phyloP scores from a whole-genome alignment of 331 rosid species.

The Malus hybrid region DNA sequence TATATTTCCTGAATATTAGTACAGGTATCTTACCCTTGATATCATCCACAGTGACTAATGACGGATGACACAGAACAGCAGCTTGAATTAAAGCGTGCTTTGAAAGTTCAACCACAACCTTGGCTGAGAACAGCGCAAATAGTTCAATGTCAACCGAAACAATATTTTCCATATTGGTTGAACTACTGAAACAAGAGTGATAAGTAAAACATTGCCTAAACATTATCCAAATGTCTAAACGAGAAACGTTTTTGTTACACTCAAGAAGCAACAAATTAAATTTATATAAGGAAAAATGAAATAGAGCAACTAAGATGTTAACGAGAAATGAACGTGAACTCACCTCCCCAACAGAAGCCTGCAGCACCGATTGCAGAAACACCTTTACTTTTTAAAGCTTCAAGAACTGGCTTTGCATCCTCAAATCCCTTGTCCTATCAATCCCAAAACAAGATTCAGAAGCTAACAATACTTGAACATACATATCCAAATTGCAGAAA shows the following conservation, averaged over 20 bases:
- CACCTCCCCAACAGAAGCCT: constrained; percentile 85
- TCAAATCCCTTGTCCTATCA: constrained; percentile 51
- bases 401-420: constrained; percentile 43
- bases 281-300: no score
- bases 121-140: constrained; percentile 33
- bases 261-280: not conserved
- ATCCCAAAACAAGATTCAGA: not conserved
- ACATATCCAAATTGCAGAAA: not conserved
- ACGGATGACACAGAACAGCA: constrained; percentile 60
- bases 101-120: constrained; percentile 61
- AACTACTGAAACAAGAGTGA: not conserved
- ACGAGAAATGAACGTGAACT: constrained; percentile 9
- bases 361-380: constrained; percentile 61
- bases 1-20: not conserved
- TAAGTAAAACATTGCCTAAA: no score
- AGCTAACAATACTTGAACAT: no score
- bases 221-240: not conserved
- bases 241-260: not conserved
- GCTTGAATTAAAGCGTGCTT: constrained; percentile 32
- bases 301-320: no score
- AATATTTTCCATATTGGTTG: not conserved
- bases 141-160: not conserved
- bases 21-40: constrained; percentile 32
- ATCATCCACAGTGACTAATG: constrained; percentile 55
- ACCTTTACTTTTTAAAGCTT: constrained; percentile 56